Base-by-base conservation (phyloP, 805 yeast genomes). In the Henningerozyma blattae region DNA sequence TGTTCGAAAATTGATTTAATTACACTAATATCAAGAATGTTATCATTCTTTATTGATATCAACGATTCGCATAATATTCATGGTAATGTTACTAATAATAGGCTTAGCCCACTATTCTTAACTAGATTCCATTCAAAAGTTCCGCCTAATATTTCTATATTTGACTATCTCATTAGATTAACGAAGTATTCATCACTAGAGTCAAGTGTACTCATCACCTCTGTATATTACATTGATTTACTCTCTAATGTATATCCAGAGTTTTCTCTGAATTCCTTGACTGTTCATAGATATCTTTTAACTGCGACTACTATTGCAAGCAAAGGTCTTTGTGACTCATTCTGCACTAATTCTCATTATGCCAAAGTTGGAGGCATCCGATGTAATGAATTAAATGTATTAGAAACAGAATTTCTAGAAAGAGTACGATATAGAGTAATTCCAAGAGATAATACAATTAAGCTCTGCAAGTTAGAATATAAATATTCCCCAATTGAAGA, bases 331-430 rank as follows among this genome's bases (percentile, higher is more conserved):
- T 86, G 95, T 56, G 98, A 89, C 59, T 79, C 87, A 18, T 89
- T 91, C 57, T 87, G 91, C 58, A 85, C 95, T 13, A 89, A 87
- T 56, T 70, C 78, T 30, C 95, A 91, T 56, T 89, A 91, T 50
- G 94, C 97, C 10, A 82, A 81, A 52, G 96, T 91, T 15, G 98
- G 98, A 3, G 97, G 98, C 39, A 80, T 86, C 4, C 84, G 84
- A 28, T 61, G 79, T 31, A 68, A 75, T 38, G 96, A 86, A 52
- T 63, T 87, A 44, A 91, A 91, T 55, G 67, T 89, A 35, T 64
- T 89, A 31, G 98, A 89, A 52, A 75, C 81, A 34, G 97, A 91
- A 56, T 86, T 91, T 48, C 66, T 89, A 30, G 70, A 71, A 32
- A 65, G 86, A 40, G 89, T 89, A 8, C 73, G 76, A 38, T 89